These are phyloP conservation scores for Cucurbita moschata DNA, from an alignment of 306 rosid species.

Conservation along the genomic window DNA sequence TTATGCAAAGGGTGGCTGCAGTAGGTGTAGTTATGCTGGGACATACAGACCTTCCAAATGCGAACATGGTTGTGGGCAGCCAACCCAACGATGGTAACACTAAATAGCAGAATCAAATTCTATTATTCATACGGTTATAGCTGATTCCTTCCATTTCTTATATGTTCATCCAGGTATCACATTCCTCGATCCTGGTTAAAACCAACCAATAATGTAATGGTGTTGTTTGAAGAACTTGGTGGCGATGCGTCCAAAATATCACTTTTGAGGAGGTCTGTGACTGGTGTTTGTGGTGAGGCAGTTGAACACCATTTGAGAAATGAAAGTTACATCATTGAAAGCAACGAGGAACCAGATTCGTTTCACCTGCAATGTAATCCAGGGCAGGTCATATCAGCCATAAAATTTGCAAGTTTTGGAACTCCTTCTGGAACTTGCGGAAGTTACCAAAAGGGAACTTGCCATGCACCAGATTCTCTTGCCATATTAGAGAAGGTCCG, in stretches of 20 bases:
- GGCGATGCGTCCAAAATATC: conserved; percentile 71
- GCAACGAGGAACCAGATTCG: conserved; percentile 9
- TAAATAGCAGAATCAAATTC: not conserved
- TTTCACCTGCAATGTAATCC: conserved; percentile 18
- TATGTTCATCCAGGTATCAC: conserved; percentile 60
- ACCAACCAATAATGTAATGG: conserved; percentile 60
- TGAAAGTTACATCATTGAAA: conserved; percentile 6
- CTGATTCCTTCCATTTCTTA: not conserved
- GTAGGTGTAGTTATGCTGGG: conserved; percentile 52
- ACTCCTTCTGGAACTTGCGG: conserved; percentile 27
- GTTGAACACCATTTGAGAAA: conserved; percentile 16
- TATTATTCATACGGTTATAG: not conserved
- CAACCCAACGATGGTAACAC: conserved; percentile 77
- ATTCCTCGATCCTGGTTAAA: conserved; percentile 94
- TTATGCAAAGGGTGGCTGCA: conserved; percentile 71
- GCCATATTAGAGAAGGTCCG: conserved; percentile 20
- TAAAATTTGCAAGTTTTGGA: conserved; percentile 30
- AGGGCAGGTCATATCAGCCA: conserved; percentile 22
- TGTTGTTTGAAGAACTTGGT: conserved; percentile 84
- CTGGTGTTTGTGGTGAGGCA: conserved; percentile 22
- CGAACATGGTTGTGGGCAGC: conserved; percentile 73
- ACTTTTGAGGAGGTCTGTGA: conserved; percentile 37
- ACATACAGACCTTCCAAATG: conserved; percentile 48
- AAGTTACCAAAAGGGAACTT: conserved; percentile 21
- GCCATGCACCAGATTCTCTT: conserved; percentile 25